These are phyloP conservation scores for Pseudogymnoascus sp. DNA, from an alignment of 2,329 filamentous ascomycete genomes.

Conservation along the genomic window DNA sequence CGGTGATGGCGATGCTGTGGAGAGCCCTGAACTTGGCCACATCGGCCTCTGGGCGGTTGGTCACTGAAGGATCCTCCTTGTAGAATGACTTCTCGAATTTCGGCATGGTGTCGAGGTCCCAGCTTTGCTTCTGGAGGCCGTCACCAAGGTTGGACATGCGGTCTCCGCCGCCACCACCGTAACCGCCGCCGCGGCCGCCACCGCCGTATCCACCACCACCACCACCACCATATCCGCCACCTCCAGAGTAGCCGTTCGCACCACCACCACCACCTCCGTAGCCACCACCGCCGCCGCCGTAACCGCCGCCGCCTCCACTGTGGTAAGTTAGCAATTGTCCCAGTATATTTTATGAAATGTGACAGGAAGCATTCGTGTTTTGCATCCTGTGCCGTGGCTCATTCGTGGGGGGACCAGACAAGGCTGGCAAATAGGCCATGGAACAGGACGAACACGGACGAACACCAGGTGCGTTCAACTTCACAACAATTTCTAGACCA, in stretches of 20 bases:
- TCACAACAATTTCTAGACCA: slow-evolving; percentile 30
- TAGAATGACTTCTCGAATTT: slow-evolving; percentile 99
- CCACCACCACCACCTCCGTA: slow-evolving; percentile 28
- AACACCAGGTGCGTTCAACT: slow-evolving; percentile 20
- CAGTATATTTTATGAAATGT: slow-evolving; percentile 10
- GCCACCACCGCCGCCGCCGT: slow-evolving; percentile 34
- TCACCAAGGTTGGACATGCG: slow-evolving; percentile 88
- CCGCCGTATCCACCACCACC: slow-evolving; percentile 26
- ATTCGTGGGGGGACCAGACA: neutral
- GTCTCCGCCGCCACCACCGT: slow-evolving; percentile 74
- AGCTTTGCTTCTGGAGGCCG: slow-evolving; percentile 78
- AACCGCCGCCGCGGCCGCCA: slow-evolving; percentile 43
- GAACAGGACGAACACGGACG: neutral
- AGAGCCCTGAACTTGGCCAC: slow-evolving; percentile 82
- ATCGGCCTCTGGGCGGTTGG: slow-evolving; percentile 64
- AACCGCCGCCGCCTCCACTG: slow-evolving; percentile 44
- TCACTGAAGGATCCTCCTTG: slow-evolving; percentile 82
- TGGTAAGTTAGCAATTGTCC: slow-evolving; percentile 31
- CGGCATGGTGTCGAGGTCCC: slow-evolving; percentile 72
- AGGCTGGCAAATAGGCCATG: neutral
- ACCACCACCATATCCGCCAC: slow-evolving; percentile 24
- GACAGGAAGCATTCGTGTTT: slow-evolving; percentile 19
- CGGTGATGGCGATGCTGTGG: slow-evolving; percentile 76
- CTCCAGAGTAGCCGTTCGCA: slow-evolving; percentile 31
- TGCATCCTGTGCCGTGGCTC: slow-evolving; percentile 9